phyloP scores from a whole-genome alignment of 1,284 basidiomycete genomes.

The Kalmanozyma brasiliensis region DNA sequence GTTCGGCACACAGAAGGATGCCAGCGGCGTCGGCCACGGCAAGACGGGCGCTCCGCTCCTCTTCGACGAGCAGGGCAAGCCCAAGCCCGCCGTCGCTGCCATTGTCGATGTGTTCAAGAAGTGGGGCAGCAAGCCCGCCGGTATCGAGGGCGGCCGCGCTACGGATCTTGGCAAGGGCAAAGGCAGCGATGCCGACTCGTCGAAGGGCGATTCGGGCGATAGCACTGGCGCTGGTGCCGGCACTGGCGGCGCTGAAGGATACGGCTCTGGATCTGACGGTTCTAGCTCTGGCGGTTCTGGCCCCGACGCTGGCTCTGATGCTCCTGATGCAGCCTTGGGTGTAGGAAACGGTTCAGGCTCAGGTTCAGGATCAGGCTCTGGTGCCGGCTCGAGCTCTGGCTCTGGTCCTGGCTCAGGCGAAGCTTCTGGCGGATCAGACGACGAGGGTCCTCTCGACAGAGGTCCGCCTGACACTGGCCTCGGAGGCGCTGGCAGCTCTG shows the following conservation, averaged over 20 bases:
- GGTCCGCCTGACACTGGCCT: slow-evolving; percentile 10
- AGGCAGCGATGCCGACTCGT: not conserved
- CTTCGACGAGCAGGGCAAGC: slow-evolving; percentile 36
- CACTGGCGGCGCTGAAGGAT: slow-evolving; percentile 4
- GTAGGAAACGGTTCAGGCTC: slow-evolving; percentile 1
- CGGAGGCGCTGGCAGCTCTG: slow-evolving; percentile 9
- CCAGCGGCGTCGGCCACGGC: slow-evolving; percentile 19
- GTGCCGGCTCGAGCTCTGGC: slow-evolving; percentile 8
- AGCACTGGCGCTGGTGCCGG: slow-evolving; percentile 1
- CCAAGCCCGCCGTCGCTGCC: slow-evolving; percentile 42
- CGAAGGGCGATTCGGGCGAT: too few species aligned
- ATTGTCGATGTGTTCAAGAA: slow-evolving; percentile 49
- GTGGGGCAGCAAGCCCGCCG: slow-evolving; percentile 44
- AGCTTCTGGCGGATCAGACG: slow-evolving; percentile 7
- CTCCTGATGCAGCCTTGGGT: not conserved
- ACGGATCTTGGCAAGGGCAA: slow-evolving; percentile 13
- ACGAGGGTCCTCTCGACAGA: slow-evolving; percentile 5
- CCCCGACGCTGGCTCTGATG: not conserved
- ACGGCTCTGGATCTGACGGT: slow-evolving; percentile 1
- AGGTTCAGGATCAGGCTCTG: slow-evolving; percentile 2
- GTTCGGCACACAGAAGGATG: slow-evolving; percentile 26
- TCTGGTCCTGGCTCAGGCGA: slow-evolving; percentile 5
- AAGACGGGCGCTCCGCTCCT: slow-evolving; percentile 33
- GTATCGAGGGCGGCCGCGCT: slow-evolving; percentile 26
- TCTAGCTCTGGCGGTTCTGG: slow-evolving; percentile 1